Evolutionary conservation across 805 yeast species (phyloP), one percentile per base, ranked within the genome.

Genomic region (Saturnispora gosingensis): DNA sequence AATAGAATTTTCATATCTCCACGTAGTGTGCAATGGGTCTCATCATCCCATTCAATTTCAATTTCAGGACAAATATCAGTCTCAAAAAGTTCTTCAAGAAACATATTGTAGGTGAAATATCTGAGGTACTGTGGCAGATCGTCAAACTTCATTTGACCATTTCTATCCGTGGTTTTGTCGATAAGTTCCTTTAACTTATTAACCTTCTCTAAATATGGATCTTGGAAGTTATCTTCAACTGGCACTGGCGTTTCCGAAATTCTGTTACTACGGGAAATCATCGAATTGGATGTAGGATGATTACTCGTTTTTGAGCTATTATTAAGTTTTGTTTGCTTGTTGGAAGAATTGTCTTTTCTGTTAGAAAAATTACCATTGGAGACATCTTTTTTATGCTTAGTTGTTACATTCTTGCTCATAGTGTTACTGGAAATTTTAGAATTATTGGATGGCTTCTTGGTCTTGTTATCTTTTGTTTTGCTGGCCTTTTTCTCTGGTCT

Each of bases 41-140:
- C 69, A 25, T 42, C 28, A 16, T 42, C 36, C 35, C 65, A 61
- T 18, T 56, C 55, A 43, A 82, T 67, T 8, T 71, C 65, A 56
- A 80, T 73, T 49, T 77, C 76, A 0, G 73, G 68, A 38, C 74
- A 64, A 47, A 78, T 73, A 8, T 72, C 71, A 16, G 71, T 69
- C 27, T 73, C 76, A 25, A 72, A 66, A 49, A 76, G 73, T 58
- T 83, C 86, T 61, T 84, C 90, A 42, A 81, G 68, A 53, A 80
- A 82, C 51, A 83, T 62, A 49, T 81, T 81, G 63, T 76, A 76
- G 50, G 84, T 75, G 70, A 81, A 76, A 55, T 80, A 82, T 54
- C 74, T 67, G 60, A 75, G 77, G 59, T 84, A 83, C 18, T 73
- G 72, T 9, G 70, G 66, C 57, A 82, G 60, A 28, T 75, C 68